Percentiles rank a stretch among this genome's conserved stretches.
These are phyloP conservation scores for Eutrema heterophyllum DNA, from an alignment of 345 rosid species.

Conservation along the genomic window DNA sequence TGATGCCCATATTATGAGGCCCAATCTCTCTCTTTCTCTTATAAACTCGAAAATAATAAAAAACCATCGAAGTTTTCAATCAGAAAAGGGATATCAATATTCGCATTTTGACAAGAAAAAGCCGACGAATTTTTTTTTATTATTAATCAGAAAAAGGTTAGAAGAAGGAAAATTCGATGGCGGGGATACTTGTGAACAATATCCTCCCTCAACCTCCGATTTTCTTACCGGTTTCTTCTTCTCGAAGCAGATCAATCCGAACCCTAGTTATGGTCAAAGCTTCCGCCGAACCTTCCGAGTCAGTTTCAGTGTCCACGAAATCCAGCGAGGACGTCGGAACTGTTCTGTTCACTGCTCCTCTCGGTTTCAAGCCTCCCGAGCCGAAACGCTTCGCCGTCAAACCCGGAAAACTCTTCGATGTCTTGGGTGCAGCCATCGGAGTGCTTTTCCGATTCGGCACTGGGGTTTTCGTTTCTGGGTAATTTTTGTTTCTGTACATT, in stretches of 20 bases:
- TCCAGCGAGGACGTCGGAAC: slow-evolving; percentile 27
- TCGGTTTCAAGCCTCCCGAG: slow-evolving; percentile 46
- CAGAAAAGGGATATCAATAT: too few species aligned
- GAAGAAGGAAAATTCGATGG: slow-evolving; percentile 36
- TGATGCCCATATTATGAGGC: too few species aligned
- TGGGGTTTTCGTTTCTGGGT: slow-evolving; percentile 82
- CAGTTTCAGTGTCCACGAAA: slow-evolving; percentile 35
- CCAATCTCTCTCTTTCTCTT: too few species aligned
- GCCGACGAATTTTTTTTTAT: too few species aligned
- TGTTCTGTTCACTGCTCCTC: slow-evolving; percentile 27
- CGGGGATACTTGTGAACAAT: slow-evolving; percentile 48
- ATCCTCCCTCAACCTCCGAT: slow-evolving; percentile 43
- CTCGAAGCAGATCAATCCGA: slow-evolving; percentile 25
- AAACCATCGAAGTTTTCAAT: too few species aligned
- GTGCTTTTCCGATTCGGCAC: slow-evolving; percentile 72
- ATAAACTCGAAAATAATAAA: too few species aligned
- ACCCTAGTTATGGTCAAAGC: slow-evolving; percentile 39
- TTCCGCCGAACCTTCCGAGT: slow-evolving; percentile 38
- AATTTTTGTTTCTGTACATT: background rate
- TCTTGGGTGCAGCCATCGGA: slow-evolving; percentile 64
- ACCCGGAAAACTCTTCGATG: slow-evolving; percentile 52
- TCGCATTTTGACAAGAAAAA: too few species aligned
- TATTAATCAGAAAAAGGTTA: background rate
- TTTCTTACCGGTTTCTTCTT: slow-evolving; percentile 28
- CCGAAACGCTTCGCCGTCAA: slow-evolving; percentile 62